Evolutionary conservation across 441 rosid species (phyloP).

Genomic region (Eruca vesicaria): DNA sequence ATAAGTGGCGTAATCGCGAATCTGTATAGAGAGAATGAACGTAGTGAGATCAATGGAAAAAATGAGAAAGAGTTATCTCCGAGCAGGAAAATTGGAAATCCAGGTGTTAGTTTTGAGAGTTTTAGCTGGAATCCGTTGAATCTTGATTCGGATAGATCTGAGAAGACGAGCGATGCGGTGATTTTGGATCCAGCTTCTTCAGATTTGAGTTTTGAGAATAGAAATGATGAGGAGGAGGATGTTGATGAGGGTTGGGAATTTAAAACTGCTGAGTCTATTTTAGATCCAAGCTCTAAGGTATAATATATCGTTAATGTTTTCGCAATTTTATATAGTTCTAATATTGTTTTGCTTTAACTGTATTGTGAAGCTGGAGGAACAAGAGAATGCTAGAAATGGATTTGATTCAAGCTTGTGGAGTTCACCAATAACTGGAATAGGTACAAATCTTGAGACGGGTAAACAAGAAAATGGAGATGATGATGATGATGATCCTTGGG

Average conservation of each 20-base stretch:
- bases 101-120: constrained; percentile 12
- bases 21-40: constrained; percentile 44
- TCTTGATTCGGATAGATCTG: constrained; percentile 27
- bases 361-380: constrained; percentile 9
- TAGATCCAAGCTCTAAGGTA: constrained; percentile 31
- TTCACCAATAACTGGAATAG: no score
- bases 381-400: neutral
- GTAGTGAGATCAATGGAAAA: constrained; percentile 11
- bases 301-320: neutral
- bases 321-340: neutral
- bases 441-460: constrained; percentile 9
- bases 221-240: constrained; percentile 32
- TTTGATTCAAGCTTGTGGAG: constrained; percentile 19
- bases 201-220: constrained; percentile 16
- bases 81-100: constrained; percentile 8
- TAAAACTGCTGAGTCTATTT: constrained; percentile 41
- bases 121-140: constrained; percentile 39
- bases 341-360: neutral
- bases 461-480: constrained; percentile 2
- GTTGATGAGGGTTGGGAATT: constrained; percentile 47
- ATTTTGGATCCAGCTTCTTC: constrained; percentile 26
- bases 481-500: constrained; percentile 23
- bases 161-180: constrained; percentile 2
- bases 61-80: neutral
- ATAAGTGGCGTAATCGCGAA: constrained; percentile 46